Evolutionary conservation across 148 eudicot species (phyloP), one percentile per base, ranked within the genome.

Genomic region (Chenopodium berlandieri): DNA sequence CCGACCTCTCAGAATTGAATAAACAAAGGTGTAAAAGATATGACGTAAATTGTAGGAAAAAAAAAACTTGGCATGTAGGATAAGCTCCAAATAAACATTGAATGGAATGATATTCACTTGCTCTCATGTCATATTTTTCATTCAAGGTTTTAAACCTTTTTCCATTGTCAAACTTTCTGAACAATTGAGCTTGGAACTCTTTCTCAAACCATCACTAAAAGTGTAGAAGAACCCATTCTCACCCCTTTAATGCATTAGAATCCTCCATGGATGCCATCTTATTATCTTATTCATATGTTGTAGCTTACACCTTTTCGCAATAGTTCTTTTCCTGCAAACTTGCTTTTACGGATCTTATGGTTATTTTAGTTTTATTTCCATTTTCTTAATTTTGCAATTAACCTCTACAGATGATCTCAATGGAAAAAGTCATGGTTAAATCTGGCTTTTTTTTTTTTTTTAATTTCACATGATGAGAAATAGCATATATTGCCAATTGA

Each of bases 11-110:
- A 72, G 30, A 11, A 11, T 22, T 46, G 30, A 72, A 44, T 6
- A n/a, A 72, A 72, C 34, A 67, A 67, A 27, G 80, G 80, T 65
- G 60, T 63, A 27, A 73, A 47, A 12, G 23, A 27, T 56, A 46
- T 56, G 31, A 56, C 56, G 23, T 54, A 16, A 30, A 13, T 50
- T 50, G 54, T 50, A 1, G 37, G 23, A 9, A 34, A 69, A 69
- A 69, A 46, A 32, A 67, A 69, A 32, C 2, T 69, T 4, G 7
- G 22, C 16, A 32, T 17, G 9, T 1, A 69, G 47, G 23, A 34
- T 32, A 16, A 32, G 20, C 40, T 68, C 4, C 19, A 68, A 37
- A 40, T 72, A 19, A 72, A 30, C 71, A 67, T 67, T 37, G 34
- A 20, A 67, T 9, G 30, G 17, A 30, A 67, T 67, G 71, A 67